phyloP scores from a whole-genome alignment of 352 stramenopile species.

The Saprolegnia parasitica region DNA sequence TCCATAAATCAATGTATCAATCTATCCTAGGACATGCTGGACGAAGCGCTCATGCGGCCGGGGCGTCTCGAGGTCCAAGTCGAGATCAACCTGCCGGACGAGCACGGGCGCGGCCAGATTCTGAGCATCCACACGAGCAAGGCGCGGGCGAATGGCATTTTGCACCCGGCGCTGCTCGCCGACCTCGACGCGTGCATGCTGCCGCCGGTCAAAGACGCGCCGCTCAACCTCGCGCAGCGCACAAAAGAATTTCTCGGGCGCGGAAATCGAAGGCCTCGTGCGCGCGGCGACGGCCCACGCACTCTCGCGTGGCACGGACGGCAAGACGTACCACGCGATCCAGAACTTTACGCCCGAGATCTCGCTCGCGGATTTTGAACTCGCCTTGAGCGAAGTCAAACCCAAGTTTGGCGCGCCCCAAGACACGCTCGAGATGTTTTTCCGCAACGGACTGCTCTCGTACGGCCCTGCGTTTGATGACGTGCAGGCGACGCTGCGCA shows the following conservation, averaged over 20 bases:
- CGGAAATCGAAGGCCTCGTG: conserved; percentile 98
- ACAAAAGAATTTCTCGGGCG: conserved; percentile 99
- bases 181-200: conserved; percentile 74
- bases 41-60: conserved; percentile 96
- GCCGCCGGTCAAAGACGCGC: conserved; percentile 61
- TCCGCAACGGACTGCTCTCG: conserved; percentile 95
- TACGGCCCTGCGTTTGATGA: conserved; percentile 94
- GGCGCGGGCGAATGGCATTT: conserved; percentile 61
- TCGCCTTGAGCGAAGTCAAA: conserved; percentile 93
- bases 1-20: background rate
- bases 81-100: conserved; percentile 98
- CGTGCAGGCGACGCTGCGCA: conserved; percentile 86
- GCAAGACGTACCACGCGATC: conserved; percentile 78
- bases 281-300: conserved; percentile 89
- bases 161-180: conserved; percentile 64
- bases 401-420: conserved; percentile 96
- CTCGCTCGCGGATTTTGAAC: conserved; percentile 92
- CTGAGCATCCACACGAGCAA: conserved; percentile 97
- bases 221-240: conserved; percentile 88
- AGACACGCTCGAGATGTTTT: conserved; percentile 93
- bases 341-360: conserved; percentile 75
- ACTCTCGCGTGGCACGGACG: conserved; percentile 72
- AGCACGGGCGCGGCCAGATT: conserved; percentile 94
- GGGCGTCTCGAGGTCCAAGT: conserved; percentile 99
- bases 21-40: conserved; percentile 70